Base-by-base conservation (phyloP, 352 stramenopile species). In the Phytopythium litorale region DNA sequence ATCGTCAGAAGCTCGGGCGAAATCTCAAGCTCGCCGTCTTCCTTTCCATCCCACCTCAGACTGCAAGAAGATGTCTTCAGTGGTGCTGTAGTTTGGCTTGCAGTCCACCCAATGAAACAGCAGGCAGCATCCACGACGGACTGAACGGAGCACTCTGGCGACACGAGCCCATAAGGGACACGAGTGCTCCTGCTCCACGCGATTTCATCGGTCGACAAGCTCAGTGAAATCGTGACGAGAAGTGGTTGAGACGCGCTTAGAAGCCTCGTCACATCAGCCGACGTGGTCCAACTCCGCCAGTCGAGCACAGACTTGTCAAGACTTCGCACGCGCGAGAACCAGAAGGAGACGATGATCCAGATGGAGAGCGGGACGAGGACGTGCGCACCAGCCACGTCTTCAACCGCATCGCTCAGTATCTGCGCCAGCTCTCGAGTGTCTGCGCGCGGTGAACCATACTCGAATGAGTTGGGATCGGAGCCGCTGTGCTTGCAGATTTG, bases 321-420 rank as follows among this genome's bases (percentile, higher is more conserved):
- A 13, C 4, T 3, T 13, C 43, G 15, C 1, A 9, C 9, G 25
- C 21, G 7, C 16, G n/a, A 30, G 19, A 66, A 54, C 63, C 63
- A 70, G 38, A 71, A 73, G 8, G 54, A 43, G 8, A 73, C 32
- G 23, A 49, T 57, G 13, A 64, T 8, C 67, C 67, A 73, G 7
- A 71, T 12, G 4, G n/a, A 43, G 2, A 68, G 43, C 30, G 67
- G 67, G 13, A 71, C 43, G 11, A 70, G 53, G 9, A 68, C 63
- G 13, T 62, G 19, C 0, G n/a, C 30, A 9, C 23, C 46, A 21
- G 53, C 19, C 33, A 37, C 12, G 9, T 35, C 30, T 23, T 21
- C 37, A 2, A n/a, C 53, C 12, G 30, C 53, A 21, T 49, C 37
- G 15, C 35, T 38, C 15, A 58, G 33, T 7, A 58, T 35, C 21